A percentile compares a stretch with the other conserved stretches of the same genome.
phyloP scores from a whole-genome alignment of 805 yeast species.

The Blastobotrys parvus region DNA sequence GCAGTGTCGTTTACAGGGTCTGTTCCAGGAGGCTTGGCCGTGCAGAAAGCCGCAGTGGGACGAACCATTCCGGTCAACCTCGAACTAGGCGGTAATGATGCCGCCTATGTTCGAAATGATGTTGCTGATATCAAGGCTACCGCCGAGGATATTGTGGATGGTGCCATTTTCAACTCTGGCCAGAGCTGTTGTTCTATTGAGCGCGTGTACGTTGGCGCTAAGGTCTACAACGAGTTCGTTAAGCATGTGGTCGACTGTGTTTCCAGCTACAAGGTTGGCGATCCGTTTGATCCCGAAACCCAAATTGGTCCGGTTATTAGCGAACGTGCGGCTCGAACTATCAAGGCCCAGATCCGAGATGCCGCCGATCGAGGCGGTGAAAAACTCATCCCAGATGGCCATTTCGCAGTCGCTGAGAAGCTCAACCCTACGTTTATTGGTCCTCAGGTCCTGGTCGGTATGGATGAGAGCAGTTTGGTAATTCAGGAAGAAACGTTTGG shows the following conservation, averaged over 20 bases:
- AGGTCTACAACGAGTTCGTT: constrained; percentile 58
- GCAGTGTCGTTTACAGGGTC: constrained; percentile 88
- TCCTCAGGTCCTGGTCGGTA: constrained; percentile 77
- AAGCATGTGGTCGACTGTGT: constrained; percentile 47
- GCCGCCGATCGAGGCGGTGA: constrained; percentile 51
- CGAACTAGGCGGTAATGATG: constrained; percentile 88
- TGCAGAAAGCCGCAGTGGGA: constrained; percentile 66
- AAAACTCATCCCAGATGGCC: constrained; percentile 37
- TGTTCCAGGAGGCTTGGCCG: constrained; percentile 64
- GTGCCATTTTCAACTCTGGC: constrained; percentile 84
- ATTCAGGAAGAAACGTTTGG: constrained; percentile 84
- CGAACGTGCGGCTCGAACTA: constrained; percentile 38
- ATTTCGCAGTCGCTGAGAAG: constrained; percentile 65
- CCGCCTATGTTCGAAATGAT: constrained; percentile 74
- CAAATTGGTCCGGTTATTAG: constrained; percentile 63
- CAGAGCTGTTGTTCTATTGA: constrained; percentile 93
- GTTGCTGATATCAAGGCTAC: constrained; percentile 59
- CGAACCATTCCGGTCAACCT: constrained; percentile 72
- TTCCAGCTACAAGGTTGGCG: constrained; percentile 54
- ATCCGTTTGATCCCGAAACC: constrained; percentile 63
- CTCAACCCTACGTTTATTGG: constrained; percentile 63
- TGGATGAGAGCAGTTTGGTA: constrained; percentile 54
- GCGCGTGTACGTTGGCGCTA: constrained; percentile 72
- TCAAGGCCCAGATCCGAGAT: constrained; percentile 37
- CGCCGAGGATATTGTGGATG: constrained; percentile 58